phyloP scores from a whole-genome alignment of 176 grass and related monocot species.

The Carex kokanica region DNA sequence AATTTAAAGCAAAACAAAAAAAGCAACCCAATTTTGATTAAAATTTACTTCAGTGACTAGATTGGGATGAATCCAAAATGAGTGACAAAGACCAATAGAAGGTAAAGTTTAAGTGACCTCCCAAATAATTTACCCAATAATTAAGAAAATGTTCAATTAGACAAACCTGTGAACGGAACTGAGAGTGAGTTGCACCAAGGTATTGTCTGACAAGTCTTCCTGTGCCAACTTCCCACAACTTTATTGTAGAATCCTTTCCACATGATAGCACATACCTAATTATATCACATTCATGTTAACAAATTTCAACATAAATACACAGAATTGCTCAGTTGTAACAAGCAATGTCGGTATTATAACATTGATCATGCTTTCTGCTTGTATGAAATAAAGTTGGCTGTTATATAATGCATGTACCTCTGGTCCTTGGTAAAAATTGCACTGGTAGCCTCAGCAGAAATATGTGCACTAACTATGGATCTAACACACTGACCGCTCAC shows the following conservation, averaged over 20 bases:
- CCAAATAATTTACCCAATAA: background rate
- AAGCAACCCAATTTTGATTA: background rate
- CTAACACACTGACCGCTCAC: constrained; percentile 78
- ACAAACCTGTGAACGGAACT: constrained; percentile 76
- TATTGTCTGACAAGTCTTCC: constrained; percentile 86
- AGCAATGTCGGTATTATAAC: constrained; percentile 16
- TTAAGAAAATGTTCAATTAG: background rate
- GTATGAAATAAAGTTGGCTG: constrained; percentile 14
- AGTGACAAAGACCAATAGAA: background rate
- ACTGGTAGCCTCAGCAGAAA: constrained; percentile 72
- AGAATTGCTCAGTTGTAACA: background rate
- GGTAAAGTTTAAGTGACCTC: background rate
- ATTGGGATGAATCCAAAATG: background rate
- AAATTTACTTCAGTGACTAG: background rate
- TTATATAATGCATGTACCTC: constrained; percentile 41
- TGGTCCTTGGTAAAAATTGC: constrained; percentile 88
- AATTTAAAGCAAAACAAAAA: background rate
- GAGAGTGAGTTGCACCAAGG: constrained; percentile 56
- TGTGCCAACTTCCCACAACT: constrained; percentile 93
- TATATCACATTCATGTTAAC: constrained; percentile 21
- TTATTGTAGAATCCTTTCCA: constrained; percentile 79
- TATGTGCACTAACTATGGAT: constrained; percentile 75
- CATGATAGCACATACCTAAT: constrained; percentile 78
- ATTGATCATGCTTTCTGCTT: constrained; percentile 3
- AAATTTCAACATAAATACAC: constrained; percentile 22